phyloP scores from a whole-genome alignment of 148 eudicot species.

The Fagopyrum tataricum region DNA sequence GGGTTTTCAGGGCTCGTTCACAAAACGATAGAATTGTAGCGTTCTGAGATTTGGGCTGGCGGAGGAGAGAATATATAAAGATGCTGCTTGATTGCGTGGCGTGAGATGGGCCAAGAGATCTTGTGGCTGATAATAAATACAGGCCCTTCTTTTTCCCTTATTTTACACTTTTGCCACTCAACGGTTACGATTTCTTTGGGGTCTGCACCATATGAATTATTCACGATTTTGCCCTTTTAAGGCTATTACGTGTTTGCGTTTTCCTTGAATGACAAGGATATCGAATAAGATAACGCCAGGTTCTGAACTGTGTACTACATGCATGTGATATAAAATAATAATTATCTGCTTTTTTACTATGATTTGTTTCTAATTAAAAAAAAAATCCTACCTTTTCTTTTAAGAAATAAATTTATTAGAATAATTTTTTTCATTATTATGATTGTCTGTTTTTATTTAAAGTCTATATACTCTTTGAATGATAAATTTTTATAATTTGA shows the following conservation, averaged over 20 bases:
- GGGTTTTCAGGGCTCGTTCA: not conserved
- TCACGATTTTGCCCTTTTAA: not conserved
- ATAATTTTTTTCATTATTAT: no score
- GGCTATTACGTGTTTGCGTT: not conserved
- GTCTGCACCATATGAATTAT: not conserved
- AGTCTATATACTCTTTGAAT: no score
- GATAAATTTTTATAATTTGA: no score
- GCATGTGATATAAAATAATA: no score
- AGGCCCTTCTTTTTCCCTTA: not conserved
- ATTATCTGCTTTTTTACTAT: no score
- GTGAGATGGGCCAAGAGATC: not conserved
- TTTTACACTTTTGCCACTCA: not conserved
- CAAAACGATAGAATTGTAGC: not conserved
- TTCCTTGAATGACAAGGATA: no score
- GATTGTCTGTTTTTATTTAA: no score
- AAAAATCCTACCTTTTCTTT: no score
- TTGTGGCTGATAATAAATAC: slow-evolving; percentile 9
- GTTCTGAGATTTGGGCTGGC: slow-evolving; percentile 2
- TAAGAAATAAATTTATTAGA: no score
- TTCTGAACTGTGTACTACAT: no score
- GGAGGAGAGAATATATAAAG: slow-evolving; percentile 4
- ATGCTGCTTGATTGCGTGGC: not conserved
- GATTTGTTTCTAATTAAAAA: no score
- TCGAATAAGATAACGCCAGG: no score
- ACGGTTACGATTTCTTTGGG: not conserved